phyloP scores from a whole-genome alignment of 1,284 basidiomycete genomes.

The Ganoderma boninense region DNA sequence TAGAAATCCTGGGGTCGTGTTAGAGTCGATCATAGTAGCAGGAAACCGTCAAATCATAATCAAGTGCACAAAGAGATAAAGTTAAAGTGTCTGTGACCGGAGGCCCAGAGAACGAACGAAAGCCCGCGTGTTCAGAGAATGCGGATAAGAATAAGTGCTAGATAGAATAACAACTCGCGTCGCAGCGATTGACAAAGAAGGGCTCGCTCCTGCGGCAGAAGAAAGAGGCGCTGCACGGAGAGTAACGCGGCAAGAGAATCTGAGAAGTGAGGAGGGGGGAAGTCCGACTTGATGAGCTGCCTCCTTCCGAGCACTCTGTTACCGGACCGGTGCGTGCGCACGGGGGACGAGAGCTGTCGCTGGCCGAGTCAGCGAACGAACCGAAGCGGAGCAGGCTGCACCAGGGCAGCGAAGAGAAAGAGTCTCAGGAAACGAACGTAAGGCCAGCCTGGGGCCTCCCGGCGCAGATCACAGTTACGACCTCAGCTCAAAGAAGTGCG shows the following conservation, averaged over 20 bases:
- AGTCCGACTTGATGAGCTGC: constrained; percentile 8
- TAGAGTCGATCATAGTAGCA: constrained; percentile 23
- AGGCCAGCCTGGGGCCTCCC: constrained; percentile 25
- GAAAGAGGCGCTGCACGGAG: too few relatives aligned
- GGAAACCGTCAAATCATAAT: constrained; percentile 12
- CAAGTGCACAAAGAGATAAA: constrained; percentile 1
- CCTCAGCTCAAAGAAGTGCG: constrained; percentile 34
- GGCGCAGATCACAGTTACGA: constrained; percentile 29
- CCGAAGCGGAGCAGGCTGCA: constrained; percentile 30
- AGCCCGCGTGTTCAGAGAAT: background rate
- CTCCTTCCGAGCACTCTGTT: constrained; percentile 23
- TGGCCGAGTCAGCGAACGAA: constrained; percentile 29
- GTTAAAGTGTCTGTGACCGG: constrained; percentile 14
- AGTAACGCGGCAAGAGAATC: background rate
- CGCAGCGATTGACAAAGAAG: background rate
- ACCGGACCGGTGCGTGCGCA: constrained; percentile 12
- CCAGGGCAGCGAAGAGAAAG: constrained; percentile 30
- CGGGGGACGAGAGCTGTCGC: constrained; percentile 12
- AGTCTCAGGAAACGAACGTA: constrained; percentile 15
- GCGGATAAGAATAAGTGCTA: background rate
- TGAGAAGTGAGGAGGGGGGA: too few relatives aligned
- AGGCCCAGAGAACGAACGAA: constrained; percentile 9
- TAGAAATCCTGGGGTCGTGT: constrained; percentile 9
- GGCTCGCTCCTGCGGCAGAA: constrained; percentile 20
- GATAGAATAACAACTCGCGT: constrained; percentile 6